phyloP scores from a whole-genome alignment of 192 early-diverging fungal genomes.

The Chytriomyces hyalinus region DNA sequence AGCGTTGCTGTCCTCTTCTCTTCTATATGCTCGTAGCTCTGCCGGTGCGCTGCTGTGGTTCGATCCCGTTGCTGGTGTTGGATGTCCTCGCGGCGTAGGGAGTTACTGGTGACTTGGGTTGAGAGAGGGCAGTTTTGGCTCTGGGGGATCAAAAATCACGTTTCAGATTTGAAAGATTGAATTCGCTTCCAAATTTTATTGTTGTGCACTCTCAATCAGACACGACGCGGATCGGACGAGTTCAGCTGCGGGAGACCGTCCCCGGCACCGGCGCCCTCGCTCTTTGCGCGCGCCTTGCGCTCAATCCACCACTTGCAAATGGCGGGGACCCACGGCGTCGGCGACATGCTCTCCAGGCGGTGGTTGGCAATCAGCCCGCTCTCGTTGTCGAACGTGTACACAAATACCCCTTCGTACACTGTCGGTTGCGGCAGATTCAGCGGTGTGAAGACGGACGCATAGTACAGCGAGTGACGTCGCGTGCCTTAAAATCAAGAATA shows the following conservation, averaged over 20 bases:
- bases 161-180: neutral
- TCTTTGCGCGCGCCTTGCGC: neutral
- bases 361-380: conserved; percentile 41
- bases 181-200: neutral
- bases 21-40: too few species aligned
- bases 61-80: neutral
- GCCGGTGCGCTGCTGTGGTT: neutral
- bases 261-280: neutral
- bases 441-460: conserved; percentile 14
- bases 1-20: too few species aligned
- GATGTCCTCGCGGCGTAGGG: neutral
- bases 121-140: neutral
- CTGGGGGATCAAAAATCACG: neutral
- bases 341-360: conserved; percentile 42
- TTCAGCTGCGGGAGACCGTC: conserved; percentile 16
- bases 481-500: conserved; percentile 27
- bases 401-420: conserved; percentile 52
- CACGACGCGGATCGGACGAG: neutral
- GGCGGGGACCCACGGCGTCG: conserved; percentile 37
- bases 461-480: conserved; percentile 34
- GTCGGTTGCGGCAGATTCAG: conserved; percentile 30
- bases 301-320: conserved; percentile 37
- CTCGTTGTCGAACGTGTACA: conserved; percentile 43
- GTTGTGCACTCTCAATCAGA: too few species aligned
- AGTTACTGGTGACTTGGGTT: neutral